These are phyloP conservation scores for Rhynchosporium secalis DNA, from an alignment of 2,329 filamentous ascomycete species.

Conservation along the genomic window DNA sequence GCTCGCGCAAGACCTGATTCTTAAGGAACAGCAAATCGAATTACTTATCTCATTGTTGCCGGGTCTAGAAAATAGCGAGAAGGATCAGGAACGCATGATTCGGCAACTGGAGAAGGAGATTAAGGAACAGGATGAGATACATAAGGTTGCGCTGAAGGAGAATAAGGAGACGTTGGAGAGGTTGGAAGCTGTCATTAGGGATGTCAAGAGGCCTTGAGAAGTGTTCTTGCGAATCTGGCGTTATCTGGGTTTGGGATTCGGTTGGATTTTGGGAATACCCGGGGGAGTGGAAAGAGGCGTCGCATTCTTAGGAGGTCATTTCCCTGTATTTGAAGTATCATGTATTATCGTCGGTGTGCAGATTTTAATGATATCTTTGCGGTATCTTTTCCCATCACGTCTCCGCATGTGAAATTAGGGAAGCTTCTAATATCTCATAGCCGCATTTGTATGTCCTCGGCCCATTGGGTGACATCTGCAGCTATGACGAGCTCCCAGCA, in stretches of 20 bases:
- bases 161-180: constrained; percentile 60
- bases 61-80: constrained; percentile 75
- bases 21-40: constrained; percentile 84
- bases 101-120: constrained; percentile 65
- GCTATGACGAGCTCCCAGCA: neutral
- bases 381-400: neutral
- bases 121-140: constrained; percentile 60
- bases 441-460: neutral
- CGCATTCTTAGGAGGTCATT: neutral
- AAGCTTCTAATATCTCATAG: neutral
- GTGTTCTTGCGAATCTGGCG: neutral
- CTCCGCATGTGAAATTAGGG: too few relatives aligned
- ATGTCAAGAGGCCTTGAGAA: constrained; percentile 57
- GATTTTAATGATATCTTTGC: neutral
- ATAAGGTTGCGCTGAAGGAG: constrained; percentile 63
- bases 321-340: too few relatives aligned
- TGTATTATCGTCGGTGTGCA: too few relatives aligned
- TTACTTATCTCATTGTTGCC: constrained; percentile 72
- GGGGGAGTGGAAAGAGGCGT: constrained; percentile 9
- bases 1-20: constrained; percentile 72
- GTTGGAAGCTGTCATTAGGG: constrained; percentile 61
- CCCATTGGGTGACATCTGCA: neutral
- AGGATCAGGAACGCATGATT: constrained; percentile 70
- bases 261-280: constrained; percentile 29
- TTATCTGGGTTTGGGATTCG: neutral